Evolutionary conservation across 306 rosid genomes (phyloP), one percentile per base, ranked within the genome.

Genomic region (Fragaria ananassa): DNA sequence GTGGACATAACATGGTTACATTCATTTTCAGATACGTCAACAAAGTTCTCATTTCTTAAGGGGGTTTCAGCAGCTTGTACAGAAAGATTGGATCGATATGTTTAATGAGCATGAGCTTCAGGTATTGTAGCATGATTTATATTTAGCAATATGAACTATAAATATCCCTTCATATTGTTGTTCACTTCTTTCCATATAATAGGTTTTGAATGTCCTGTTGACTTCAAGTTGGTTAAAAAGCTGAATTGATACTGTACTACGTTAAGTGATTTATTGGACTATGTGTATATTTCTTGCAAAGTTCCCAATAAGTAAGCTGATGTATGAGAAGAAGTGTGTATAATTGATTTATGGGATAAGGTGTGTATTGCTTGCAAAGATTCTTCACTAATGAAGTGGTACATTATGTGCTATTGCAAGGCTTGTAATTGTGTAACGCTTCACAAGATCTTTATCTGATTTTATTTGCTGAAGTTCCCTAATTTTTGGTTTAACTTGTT

Each of bases 41-140:
- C 98, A 95, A 91, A 95, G 98, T 87, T 90, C 93, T 69, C 96
- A 92, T 86, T 95, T 95, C 83, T 85, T 95, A 84, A 92, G 91
- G 90, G 99, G 99, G 54, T 95, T 95, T 87, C 96, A 92, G 87
- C 97, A 86, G 83, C 99, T 95, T 81, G 81, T 95, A 85, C 99
- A 83, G 89, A 95, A 89, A 89, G 96, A 89, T 81, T 92, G 97
- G 99, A 95, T 95, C 34, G 97, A 95, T 78, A 90, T 95, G 97
- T 95, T 95, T 66, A 92, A 95, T 73, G 99, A 95, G 86, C 97
- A 95, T 83, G 99, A 95, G 79, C 93, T 95, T 51, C 99, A 95
- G 99, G 98, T 93, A 88, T 67, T 62, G 17, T 71, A 29, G 27
- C 29, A n/a, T 54, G 29, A n/a, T 25, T 54, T 12, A 54, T 54